phyloP scores from a whole-genome alignment of 208 protist genomes.

The Angomonas desouzai region DNA sequence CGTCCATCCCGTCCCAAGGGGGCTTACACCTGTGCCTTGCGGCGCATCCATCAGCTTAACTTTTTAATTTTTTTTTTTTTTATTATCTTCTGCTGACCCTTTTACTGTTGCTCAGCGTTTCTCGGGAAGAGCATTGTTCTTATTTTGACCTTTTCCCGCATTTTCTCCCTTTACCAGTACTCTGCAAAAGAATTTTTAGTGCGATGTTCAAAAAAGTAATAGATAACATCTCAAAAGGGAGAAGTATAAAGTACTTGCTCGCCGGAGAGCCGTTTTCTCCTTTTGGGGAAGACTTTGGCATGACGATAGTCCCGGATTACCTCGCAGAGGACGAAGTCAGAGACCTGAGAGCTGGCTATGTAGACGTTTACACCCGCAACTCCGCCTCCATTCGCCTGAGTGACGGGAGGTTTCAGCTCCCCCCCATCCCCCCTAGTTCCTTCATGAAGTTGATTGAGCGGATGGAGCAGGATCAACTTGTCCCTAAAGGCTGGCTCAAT shows the following conservation, averaged over 20 bases:
- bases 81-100: no score
- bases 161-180: background rate
- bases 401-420: constrained; percentile 86
- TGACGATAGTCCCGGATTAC: constrained; percentile 85
- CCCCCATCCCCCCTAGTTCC: constrained; percentile 58
- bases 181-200: background rate
- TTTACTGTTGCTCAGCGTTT: no score
- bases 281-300: constrained; percentile 82
- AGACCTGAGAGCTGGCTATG: constrained; percentile 68
- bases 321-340: constrained; percentile 57
- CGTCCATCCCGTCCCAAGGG: no score
- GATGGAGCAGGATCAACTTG: constrained; percentile 72
- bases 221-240: constrained; percentile 53
- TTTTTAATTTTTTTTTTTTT: constrained; percentile 13
- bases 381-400: constrained; percentile 73
- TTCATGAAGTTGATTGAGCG: constrained; percentile 70
- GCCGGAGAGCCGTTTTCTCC: constrained; percentile 78
- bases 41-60: background rate
- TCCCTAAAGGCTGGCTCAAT: constrained; percentile 78
- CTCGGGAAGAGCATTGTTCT: no score
- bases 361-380: constrained; percentile 76
- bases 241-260: constrained; percentile 66
- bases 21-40: background rate
- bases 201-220: constrained; percentile 27
- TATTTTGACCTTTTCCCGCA: background rate